Evolutionary conservation across 352 stramenopile genomes (phyloP).

Genomic region (Phytophthora europaea): DNA sequence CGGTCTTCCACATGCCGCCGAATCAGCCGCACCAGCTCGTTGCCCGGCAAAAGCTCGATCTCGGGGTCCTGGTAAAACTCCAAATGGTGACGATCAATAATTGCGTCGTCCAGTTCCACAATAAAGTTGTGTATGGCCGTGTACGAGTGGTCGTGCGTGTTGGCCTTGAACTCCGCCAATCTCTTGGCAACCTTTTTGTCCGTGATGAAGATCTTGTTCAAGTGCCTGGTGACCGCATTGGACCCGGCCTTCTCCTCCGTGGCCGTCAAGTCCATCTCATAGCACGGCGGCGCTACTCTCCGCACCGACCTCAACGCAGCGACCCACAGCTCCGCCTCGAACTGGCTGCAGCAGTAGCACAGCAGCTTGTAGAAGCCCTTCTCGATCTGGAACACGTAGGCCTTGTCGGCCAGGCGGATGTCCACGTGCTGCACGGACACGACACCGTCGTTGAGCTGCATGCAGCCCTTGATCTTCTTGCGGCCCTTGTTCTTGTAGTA

Average conservation of each 20-base stretch:
- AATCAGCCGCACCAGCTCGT: constrained; percentile 80
- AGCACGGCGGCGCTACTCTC: constrained; percentile 50
- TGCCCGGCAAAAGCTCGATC: constrained; percentile 74
- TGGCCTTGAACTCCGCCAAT: constrained; percentile 62
- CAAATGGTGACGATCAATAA: constrained; percentile 77
- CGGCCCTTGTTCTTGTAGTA: constrained; percentile 87
- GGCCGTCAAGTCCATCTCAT: constrained; percentile 74
- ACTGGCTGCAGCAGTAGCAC: constrained; percentile 82
- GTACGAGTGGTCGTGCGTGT: constrained; percentile 60
- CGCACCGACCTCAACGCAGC: constrained; percentile 65
- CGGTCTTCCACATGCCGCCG: constrained; percentile 84
- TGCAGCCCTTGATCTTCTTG: constrained; percentile 84
- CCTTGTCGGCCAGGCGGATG: constrained; percentile 64
- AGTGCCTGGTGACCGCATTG: constrained; percentile 61
- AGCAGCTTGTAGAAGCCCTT: constrained; percentile 89
- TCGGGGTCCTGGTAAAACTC: constrained; percentile 70
- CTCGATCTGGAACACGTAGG: constrained; percentile 86
- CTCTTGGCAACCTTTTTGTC: constrained; percentile 63
- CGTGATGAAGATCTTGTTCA: constrained; percentile 89
- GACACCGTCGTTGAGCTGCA: constrained; percentile 87
- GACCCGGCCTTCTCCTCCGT: constrained; percentile 64
- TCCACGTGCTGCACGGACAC: constrained; percentile 87
- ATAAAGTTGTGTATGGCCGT: constrained; percentile 71
- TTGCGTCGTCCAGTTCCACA: constrained; percentile 64
- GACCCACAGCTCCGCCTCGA: constrained; percentile 88